Evolutionary conservation across 1,139 yeast genomes (phyloP), one percentile per base, ranked within the genome.

Genomic region (Ogataea hybrid): DNA sequence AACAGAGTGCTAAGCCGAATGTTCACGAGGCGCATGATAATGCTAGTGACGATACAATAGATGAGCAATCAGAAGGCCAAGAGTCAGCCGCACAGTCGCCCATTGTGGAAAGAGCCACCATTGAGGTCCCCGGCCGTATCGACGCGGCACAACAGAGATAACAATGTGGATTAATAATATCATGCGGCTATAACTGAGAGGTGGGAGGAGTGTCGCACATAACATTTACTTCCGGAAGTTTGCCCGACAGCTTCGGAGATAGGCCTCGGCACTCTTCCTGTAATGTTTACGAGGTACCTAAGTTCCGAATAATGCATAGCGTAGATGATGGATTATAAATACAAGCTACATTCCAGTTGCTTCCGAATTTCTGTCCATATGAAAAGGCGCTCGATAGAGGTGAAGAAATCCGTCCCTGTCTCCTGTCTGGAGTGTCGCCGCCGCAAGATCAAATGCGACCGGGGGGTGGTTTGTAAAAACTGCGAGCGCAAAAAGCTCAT

Each of bases 381-480:
- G 41, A 38, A 28, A 15, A 22, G 15, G 12, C 31, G 37, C 10
- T 14, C 12, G 6, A 10, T 14, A 1, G 43, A 32, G 37, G n/a
- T 33, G 34, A 42, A 46, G 34, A 37, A 41, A 22, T 20, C 42
- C 8, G 34, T 48, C 6, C 59, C 61, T 1, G 58, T 55, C 3
- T 57, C 61, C 5, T 57, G 61, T 41, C 36, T 54, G n/a, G 56
- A 50, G 37, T 57, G 61, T 31, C 44, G 61, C 20, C 38, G 59
- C 21, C 46, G 61, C 20, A 57, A 57, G 35, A 51, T 56, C 39
- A 56, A 56, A 38, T 57, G 61, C 40, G 57, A 53, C 39, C 43
- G 58, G 18, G 37, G 44, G 4, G 21, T 29, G 8, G 52, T 54
- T 5, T 57, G 61, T 39, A 46, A 47, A 23, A 48, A 51, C 14